Percentiles rank a stretch among this genome's conserved stretches.
phyloP scores from a whole-genome alignment of 192 early-diverging fungal genomes.

The Umbelopsis ramanniana region DNA sequence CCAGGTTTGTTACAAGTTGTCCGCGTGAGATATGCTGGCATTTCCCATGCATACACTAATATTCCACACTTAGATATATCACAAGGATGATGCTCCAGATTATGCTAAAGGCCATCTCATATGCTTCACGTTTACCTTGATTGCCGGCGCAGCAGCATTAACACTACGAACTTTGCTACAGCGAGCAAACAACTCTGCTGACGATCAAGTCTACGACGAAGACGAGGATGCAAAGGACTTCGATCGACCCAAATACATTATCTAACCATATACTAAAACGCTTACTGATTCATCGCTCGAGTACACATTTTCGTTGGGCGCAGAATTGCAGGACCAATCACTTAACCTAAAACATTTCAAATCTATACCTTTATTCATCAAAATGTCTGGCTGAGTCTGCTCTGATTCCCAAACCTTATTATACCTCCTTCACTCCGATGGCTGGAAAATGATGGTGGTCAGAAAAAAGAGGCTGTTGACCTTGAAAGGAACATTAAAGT shows the following conservation, averaged over 20 bases:
- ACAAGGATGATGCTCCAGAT: slow-evolving; percentile 51
- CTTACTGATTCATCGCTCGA: too few relatives aligned
- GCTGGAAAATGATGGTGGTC: too few relatives aligned
- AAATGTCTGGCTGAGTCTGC: too few relatives aligned
- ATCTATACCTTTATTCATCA: too few relatives aligned
- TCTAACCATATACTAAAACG: neutral
- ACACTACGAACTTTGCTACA: slow-evolving; percentile 29
- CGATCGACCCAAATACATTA: neutral
- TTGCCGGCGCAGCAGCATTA: slow-evolving; percentile 26
- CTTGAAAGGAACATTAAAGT: neutral
- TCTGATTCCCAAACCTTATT: too few relatives aligned
- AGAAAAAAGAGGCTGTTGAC: too few relatives aligned
- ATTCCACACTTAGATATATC: slow-evolving; percentile 47
- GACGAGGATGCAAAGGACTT: neutral
- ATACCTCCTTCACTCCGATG: too few relatives aligned
- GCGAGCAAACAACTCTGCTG: slow-evolving; percentile 34
- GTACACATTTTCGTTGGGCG: too few relatives aligned
- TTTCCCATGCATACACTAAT: neutral
- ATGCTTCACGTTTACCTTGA: slow-evolving; percentile 27
- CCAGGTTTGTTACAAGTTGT: slow-evolving; percentile 22
- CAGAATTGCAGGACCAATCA: too few relatives aligned
- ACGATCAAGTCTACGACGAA: neutral
- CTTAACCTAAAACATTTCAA: too few relatives aligned
- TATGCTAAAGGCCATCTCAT: slow-evolving; percentile 53
- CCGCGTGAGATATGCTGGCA: too few relatives aligned